A percentile compares a stretch with the other conserved stretches of the same genome.
Conservation (phyloP, 2,329 filamentous ascomycete genomes). For the Blastomyces emzantsi region DNA sequence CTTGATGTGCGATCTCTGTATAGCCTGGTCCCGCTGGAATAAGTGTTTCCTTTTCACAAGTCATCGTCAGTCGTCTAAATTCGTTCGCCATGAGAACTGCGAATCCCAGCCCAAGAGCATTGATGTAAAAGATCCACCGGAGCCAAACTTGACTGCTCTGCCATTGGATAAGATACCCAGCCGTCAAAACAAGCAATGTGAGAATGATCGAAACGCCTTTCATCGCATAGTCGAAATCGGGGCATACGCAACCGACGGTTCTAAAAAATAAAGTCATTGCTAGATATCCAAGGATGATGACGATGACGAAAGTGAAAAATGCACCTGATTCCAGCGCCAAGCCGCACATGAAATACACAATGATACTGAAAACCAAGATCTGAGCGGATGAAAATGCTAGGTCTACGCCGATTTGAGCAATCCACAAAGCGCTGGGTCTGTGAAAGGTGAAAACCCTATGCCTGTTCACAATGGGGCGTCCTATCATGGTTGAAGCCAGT, state of each 20-base stretch:
- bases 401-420: constrained; percentile 70
- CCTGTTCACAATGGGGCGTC: constrained; percentile 88
- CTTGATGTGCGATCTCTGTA: constrained; percentile 32
- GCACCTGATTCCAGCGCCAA: constrained; percentile 61
- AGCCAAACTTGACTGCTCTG: constrained; percentile 57
- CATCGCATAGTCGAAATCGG: constrained; percentile 77
- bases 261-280: constrained; percentile 83
- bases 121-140: constrained; percentile 72
- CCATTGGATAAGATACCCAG: constrained; percentile 39
- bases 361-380: constrained; percentile 65
- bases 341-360: constrained; percentile 81
- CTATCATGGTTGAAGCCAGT: constrained; percentile 73
- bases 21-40: constrained; percentile 39
- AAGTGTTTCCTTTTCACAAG: constrained; percentile 34
- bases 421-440: constrained; percentile 74
- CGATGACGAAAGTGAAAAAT: constrained; percentile 80
- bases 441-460: constrained; percentile 80
- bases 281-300: constrained; percentile 68
- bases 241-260: constrained; percentile 63
- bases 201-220: constrained; percentile 73
- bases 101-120: constrained; percentile 72
- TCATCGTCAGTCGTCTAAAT: constrained; percentile 57
- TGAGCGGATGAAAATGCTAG: constrained; percentile 75
- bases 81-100: constrained; percentile 78
- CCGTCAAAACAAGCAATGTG: constrained; percentile 48